Evolutionary conservation across 345 rosid species (phyloP), one percentile per base, ranked within the genome.

Genomic region (Trapa incisa): DNA sequence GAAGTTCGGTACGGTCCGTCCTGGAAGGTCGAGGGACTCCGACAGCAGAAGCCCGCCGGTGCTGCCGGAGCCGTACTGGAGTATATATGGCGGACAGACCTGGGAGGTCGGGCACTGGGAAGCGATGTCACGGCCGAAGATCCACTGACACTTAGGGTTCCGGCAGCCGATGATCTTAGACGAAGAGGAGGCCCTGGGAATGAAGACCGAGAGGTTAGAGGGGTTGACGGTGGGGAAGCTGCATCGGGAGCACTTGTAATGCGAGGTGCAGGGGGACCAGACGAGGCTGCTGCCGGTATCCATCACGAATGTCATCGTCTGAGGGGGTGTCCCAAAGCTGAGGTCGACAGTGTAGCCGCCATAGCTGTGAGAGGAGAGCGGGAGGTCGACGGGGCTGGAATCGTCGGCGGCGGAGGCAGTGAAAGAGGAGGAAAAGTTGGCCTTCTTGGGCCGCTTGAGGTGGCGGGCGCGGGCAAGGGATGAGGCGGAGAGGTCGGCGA

Each of bases 221-320:
- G 83, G 79, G 67, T 81, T 80, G 11, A 77, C 36, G 17, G 79
- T 79, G 47, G 83, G 43, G 79, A 88, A 87, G 54, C 43, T 32
- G 71, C 97, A 91, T 2, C 16, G 62, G 64, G 79, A 69, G 78
- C 97, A 91, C 66, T 65, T 73, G 71, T 91, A 89, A 38, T 79
- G 81, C 4, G 91, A 79, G 48, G 97, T 90, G 74, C 98, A 93
- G 47, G 97, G 98, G 65, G 88, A 84, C 98, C 98, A 88, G 37
- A 87, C 82, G 47, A 93, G 94, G 66, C 89, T 83, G 64, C 94
- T 87, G 41, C 98, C 98, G 0, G 98, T 87, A 74, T 93, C 98
- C 83, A 90, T 78, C 35, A 88, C 32, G 74, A 88, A 80, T 10
- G 77, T 67, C 65, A 76, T 68, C 10, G 75, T 71, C 73, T 88